These are phyloP conservation scores for Lipomyces starkeyi DNA, from an alignment of 805 yeast genomes.

Conservation along the genomic window DNA sequence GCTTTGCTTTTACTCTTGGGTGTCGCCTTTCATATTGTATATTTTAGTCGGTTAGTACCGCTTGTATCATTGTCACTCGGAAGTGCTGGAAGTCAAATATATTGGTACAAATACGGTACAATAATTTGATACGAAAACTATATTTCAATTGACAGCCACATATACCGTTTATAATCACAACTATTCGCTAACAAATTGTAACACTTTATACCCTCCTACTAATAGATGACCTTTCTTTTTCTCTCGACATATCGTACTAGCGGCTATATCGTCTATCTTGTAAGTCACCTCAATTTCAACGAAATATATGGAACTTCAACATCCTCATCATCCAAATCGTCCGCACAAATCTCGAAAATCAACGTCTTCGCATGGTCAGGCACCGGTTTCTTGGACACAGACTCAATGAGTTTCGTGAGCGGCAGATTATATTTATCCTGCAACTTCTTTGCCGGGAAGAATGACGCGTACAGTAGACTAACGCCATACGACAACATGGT, in stretches of 20 bases:
- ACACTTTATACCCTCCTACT: neutral
- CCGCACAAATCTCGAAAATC: conserved; percentile 89
- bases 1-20: neutral
- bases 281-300: conserved; percentile 13
- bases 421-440: conserved; percentile 74
- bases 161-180: neutral
- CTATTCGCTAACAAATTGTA: neutral
- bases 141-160: neutral
- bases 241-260: neutral
- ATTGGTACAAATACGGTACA: neutral
- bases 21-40: neutral
- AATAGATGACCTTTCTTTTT: neutral
- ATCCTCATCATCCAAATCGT: conserved; percentile 91
- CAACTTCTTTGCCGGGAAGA: conserved; percentile 89
- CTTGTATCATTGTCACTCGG: conserved; percentile 6
- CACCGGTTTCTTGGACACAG: conserved; percentile 83
- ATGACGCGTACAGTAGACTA: conserved; percentile 86
- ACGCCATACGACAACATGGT: conserved; percentile 93
- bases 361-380: conserved; percentile 75
- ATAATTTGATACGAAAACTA: neutral
- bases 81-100: neutral
- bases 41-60: neutral
- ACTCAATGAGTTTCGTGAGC: conserved; percentile 76
- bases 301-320: conserved; percentile 84
- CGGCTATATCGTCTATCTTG: neutral